Conservation (phyloP, 306 rosid genomes). For the Glycine tomentella region DNA sequence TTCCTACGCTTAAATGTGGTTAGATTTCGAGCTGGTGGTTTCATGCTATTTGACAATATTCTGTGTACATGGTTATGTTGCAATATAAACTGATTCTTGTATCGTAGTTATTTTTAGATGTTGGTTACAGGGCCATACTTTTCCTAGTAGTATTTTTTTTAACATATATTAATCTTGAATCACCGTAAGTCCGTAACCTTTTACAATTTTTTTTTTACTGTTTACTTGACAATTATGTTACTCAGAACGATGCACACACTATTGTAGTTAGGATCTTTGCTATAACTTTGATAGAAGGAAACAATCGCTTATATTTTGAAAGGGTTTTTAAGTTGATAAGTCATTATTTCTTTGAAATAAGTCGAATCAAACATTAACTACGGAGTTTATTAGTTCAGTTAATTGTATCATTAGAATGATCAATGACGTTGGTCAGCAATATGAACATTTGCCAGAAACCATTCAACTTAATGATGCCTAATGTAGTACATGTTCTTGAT, state of each 20-base stretch:
- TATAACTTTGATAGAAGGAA: neutral
- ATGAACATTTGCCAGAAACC: neutral
- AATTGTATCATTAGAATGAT: neutral
- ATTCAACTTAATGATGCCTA: no score
- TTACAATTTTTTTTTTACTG: neutral
- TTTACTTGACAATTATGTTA: neutral
- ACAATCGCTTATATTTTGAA: no score
- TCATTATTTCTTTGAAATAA: no score
- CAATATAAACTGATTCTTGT: conserved; percentile 18
- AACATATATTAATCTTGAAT: neutral
- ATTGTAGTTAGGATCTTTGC: neutral
- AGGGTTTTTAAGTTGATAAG: no score
- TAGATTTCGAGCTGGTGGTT: conserved; percentile 27
- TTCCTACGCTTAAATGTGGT: conserved; percentile 2
- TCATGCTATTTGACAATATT: conserved; percentile 21
- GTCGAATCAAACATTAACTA: neutral
- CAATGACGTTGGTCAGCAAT: neutral
- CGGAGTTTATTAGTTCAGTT: no score
- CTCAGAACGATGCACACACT: neutral
- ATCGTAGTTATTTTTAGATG: conserved; percentile 33
- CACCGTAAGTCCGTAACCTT: neutral
- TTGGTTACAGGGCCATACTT: conserved; percentile 4
- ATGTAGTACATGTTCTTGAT: no score
- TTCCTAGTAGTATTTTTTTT: neutral
- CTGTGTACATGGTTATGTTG: conserved; percentile 26